Conservation (phyloP, 176 grass and related monocot genomes). For the Aegilops tauschii region DNA sequence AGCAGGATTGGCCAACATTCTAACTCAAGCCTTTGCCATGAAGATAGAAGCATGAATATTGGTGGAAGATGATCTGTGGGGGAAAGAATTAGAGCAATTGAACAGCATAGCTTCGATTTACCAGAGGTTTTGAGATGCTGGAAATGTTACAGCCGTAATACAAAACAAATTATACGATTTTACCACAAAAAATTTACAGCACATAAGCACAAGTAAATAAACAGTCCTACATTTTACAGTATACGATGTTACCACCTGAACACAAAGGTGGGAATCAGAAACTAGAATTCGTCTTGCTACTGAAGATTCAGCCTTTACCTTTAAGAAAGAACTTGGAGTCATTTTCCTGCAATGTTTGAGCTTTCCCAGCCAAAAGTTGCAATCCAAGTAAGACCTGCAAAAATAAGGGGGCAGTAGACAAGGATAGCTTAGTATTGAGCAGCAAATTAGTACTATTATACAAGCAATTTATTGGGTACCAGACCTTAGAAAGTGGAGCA, state of each 20-base stretch:
- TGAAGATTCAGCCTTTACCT: constrained; percentile 45
- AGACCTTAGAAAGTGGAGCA: constrained; percentile 71
- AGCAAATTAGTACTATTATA: background rate
- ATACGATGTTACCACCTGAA: background rate
- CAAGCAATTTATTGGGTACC: constrained; percentile 9
- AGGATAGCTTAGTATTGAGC: constrained; percentile 1
- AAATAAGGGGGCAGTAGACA: constrained; percentile 17
- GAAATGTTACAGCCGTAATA: background rate
- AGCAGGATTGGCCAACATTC: constrained; percentile 80
- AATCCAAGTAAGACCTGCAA: constrained; percentile 79
- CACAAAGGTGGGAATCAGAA: background rate
- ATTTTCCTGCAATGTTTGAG: constrained; percentile 85
- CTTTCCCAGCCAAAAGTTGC: constrained; percentile 73
- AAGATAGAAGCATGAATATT: constrained; percentile 69
- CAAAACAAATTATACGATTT: background rate
- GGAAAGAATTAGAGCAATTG: background rate
- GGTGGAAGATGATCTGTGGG: constrained; percentile 60
- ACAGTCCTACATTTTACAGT: background rate
- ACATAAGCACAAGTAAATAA: background rate
- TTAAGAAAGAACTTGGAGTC: constrained; percentile 70
- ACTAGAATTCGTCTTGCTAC: background rate
- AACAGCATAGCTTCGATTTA: background rate
- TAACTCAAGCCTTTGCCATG: constrained; percentile 90
- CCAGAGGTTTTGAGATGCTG: background rate
- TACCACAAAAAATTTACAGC: background rate